Conservation (phyloP, 352 stramenopile species). For the Saprolegnia parasitica region DNA sequence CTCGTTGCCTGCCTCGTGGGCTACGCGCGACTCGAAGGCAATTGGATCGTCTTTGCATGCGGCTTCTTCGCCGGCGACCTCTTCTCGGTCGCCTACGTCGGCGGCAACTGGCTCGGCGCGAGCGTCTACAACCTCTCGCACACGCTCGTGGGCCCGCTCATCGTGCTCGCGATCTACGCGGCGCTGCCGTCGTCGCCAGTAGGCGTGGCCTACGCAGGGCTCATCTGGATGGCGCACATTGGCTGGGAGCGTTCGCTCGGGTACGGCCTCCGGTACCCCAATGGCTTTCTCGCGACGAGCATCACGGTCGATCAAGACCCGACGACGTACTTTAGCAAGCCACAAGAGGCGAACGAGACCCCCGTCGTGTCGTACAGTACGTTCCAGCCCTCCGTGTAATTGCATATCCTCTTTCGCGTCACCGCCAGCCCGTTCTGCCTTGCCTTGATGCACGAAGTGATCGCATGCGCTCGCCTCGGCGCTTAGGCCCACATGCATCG, state of each 20-base stretch:
- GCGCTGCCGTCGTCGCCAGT: neutral
- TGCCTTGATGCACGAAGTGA: too few species aligned
- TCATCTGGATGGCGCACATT: constrained; percentile 23
- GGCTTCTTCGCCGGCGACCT: constrained; percentile 26
- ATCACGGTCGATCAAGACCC: constrained; percentile 29
- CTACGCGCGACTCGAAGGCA: constrained; percentile 16
- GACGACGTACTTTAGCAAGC: neutral
- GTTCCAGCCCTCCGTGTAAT: too few species aligned
- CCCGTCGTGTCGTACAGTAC: too few species aligned
- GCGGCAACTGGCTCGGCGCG: constrained; percentile 5
- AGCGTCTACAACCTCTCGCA: constrained; percentile 26
- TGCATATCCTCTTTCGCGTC: too few species aligned
- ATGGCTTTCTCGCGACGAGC: constrained; percentile 17
- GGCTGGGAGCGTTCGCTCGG: constrained; percentile 27
- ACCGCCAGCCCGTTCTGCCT: too few species aligned
- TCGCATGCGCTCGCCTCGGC: too few species aligned
- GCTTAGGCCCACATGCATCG: too few species aligned
- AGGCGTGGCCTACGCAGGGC: neutral
- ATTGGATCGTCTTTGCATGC: constrained; percentile 13
- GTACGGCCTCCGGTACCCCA: constrained; percentile 21
- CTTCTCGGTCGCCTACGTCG: constrained; percentile 19
- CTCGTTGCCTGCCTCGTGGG: constrained; percentile 18
- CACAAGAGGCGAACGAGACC: too few species aligned
- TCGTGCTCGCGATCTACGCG: constrained; percentile 1
- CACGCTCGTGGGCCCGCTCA: constrained; percentile 11